A percentile compares a stretch with the other conserved stretches of the same genome.
These are phyloP conservation scores for Syzygium grande DNA, from an alignment of 345 rosid genomes.

Conservation along the genomic window DNA sequence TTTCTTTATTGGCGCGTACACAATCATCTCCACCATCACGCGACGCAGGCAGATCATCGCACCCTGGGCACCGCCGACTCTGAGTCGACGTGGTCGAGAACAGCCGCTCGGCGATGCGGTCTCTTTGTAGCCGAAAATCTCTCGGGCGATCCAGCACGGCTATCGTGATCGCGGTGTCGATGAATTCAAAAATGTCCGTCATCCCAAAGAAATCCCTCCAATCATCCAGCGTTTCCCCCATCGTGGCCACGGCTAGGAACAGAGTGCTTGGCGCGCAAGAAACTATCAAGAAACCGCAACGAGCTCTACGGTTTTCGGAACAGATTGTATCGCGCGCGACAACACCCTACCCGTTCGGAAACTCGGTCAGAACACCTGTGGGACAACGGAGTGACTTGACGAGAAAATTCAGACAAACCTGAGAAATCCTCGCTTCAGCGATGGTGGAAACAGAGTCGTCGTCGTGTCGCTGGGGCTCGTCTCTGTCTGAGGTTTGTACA, in stretches of 20 bases:
- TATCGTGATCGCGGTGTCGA: conserved; percentile 59
- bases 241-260: background rate
- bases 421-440: background rate
- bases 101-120: conserved; percentile 55
- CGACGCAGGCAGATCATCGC: background rate
- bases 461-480: background rate
- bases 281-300: background rate
- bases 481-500: background rate
- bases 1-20: conserved; percentile 34
- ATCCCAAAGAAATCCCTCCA: conserved; percentile 73
- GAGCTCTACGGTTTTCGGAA: background rate
- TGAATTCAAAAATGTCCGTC: conserved; percentile 50
- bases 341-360: background rate
- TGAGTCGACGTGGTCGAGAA: conserved; percentile 34
- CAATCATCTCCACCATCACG: background rate
- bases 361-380: too few relatives aligned
- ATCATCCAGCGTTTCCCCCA: conserved; percentile 20
- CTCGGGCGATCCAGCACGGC: conserved; percentile 65
- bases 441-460: background rate
- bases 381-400: too few relatives aligned
- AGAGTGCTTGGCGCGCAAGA: background rate
- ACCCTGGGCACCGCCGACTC: background rate
- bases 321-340: background rate
- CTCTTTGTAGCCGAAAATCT: conserved; percentile 47
- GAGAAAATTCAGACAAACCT: background rate